phyloP scores from a whole-genome alignment of 2,329 filamentous ascomycete species.

The Thyridium curvatum region DNA sequence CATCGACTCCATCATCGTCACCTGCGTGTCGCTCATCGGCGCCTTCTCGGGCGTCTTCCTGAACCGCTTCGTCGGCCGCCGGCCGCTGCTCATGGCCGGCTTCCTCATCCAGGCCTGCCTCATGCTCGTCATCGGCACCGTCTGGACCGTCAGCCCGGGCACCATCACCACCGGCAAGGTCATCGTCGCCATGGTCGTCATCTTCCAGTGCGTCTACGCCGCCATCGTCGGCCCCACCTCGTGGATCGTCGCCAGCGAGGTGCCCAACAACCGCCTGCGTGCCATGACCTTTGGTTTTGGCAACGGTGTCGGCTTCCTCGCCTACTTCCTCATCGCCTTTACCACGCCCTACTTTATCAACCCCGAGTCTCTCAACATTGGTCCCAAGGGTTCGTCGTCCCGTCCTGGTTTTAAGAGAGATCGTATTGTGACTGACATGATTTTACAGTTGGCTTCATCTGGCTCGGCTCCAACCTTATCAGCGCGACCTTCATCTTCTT shows the following conservation, averaged over 20 bases:
- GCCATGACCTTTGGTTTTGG: slow-evolving; percentile 6
- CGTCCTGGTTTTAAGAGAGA: slow-evolving; percentile 2
- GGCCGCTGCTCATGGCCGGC: slow-evolving; percentile 4
- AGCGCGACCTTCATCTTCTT: slow-evolving; percentile 6
- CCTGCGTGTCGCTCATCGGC: slow-evolving; percentile 5
- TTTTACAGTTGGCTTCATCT: slow-evolving; percentile 6
- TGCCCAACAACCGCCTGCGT: slow-evolving; percentile 6
- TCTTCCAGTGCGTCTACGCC: slow-evolving; percentile 7
- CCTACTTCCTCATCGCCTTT: slow-evolving; percentile 6
- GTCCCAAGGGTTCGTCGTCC: slow-evolving; percentile 4
- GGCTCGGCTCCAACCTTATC: slow-evolving; percentile 6
- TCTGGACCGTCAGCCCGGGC: slow-evolving; percentile 3
- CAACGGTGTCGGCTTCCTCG: slow-evolving; percentile 5
- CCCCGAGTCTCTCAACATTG: slow-evolving; percentile 6
- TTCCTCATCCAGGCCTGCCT: slow-evolving; percentile 4
- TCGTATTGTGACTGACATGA: slow-evolving; percentile 1
- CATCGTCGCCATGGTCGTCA: slow-evolving; percentile 5
- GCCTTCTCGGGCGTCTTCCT: slow-evolving; percentile 5
- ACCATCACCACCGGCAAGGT: slow-evolving; percentile 5
- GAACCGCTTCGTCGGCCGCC: slow-evolving; percentile 6
- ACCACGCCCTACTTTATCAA: slow-evolving; percentile 7
- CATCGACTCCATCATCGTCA: slow-evolving; percentile 7
- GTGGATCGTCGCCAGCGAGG: slow-evolving; percentile 6
- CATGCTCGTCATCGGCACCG: slow-evolving; percentile 6
- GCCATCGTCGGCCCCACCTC: slow-evolving; percentile 5